Evolutionary conservation across 805 yeast species (phyloP).

Genomic region (Huiozyma sinensis): DNA sequence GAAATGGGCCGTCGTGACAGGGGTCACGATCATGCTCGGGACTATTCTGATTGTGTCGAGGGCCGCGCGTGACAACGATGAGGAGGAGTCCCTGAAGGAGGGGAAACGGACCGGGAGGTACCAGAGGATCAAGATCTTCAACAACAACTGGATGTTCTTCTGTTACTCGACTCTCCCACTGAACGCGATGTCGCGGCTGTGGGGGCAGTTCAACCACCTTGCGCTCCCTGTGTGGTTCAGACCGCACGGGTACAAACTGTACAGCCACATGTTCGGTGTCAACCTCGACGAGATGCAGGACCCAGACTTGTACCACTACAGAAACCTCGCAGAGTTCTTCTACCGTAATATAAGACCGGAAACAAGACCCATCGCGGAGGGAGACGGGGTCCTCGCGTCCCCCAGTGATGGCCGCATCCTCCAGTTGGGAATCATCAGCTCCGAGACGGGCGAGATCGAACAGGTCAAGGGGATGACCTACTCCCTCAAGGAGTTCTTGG

Average conservation of each 20-base stretch:
- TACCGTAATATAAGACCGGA: constrained; percentile 73
- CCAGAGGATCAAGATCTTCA: constrained; percentile 27
- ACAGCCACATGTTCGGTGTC: constrained; percentile 75
- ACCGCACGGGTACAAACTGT: constrained; percentile 67
- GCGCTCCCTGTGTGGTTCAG: constrained; percentile 84
- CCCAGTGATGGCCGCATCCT: constrained; percentile 92
- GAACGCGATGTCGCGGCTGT: constrained; percentile 79
- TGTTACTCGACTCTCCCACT: constrained; percentile 85
- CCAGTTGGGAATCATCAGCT: constrained; percentile 63
- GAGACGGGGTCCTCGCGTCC: constrained; percentile 52
- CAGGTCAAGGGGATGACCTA: constrained; percentile 96
- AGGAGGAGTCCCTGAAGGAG: constrained; percentile 6
- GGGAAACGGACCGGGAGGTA: constrained; percentile 12
- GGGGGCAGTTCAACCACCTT: constrained; percentile 87
- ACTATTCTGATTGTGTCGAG: constrained; percentile 15
- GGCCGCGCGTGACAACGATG: constrained; percentile 18
- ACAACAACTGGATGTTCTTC: constrained; percentile 72
- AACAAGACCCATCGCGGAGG: constrained; percentile 61
- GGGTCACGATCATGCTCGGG: constrained; percentile 23
- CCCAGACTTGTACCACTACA: constrained; percentile 61
- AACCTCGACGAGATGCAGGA: constrained; percentile 83
- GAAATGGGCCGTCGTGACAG: constrained; percentile 23
- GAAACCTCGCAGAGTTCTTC: constrained; percentile 82
- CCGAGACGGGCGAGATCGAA: constrained; percentile 75
- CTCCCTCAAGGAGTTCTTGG: constrained; percentile 78